Evolutionary conservation across 257 asterid genomes (phyloP).

Genomic region (Solanum gandarillasii): DNA sequence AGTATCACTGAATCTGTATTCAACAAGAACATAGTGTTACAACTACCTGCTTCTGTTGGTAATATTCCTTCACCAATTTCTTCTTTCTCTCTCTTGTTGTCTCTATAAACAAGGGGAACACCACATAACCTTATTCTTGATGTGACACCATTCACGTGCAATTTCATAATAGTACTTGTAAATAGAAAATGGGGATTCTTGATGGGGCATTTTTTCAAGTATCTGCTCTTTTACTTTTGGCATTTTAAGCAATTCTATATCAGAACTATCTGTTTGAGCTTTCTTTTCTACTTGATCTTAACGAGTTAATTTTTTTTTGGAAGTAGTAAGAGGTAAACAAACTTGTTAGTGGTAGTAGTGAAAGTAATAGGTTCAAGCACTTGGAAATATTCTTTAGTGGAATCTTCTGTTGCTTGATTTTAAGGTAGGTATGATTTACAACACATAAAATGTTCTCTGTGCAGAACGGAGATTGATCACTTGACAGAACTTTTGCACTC

Average conservation of each 20-base stretch:
- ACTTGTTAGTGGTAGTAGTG: background rate
- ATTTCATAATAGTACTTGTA: background rate
- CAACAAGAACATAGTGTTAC: background rate
- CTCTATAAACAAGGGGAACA: background rate
- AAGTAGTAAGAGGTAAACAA: background rate
- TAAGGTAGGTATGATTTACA: background rate
- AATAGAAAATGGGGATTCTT: background rate
- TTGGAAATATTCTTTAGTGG: background rate
- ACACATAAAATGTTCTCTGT: background rate
- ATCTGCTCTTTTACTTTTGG: background rate
- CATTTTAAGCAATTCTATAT: background rate
- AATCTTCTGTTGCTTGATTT: background rate
- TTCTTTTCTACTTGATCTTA: background rate
- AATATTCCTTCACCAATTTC: background rate
- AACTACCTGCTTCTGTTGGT: background rate
- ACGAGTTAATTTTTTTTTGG: background rate
- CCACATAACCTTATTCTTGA: background rate
- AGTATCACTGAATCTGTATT: background rate
- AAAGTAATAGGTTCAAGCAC: background rate
- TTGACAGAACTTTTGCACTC: conserved; percentile 68
- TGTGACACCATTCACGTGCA: background rate
- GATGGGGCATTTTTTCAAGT: background rate
- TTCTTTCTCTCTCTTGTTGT: background rate
- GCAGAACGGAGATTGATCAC: conserved; percentile 70
- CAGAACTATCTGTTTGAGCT: background rate